Base-by-base conservation (phyloP, 805 yeast species). In the Candida sonorensis region DNA sequence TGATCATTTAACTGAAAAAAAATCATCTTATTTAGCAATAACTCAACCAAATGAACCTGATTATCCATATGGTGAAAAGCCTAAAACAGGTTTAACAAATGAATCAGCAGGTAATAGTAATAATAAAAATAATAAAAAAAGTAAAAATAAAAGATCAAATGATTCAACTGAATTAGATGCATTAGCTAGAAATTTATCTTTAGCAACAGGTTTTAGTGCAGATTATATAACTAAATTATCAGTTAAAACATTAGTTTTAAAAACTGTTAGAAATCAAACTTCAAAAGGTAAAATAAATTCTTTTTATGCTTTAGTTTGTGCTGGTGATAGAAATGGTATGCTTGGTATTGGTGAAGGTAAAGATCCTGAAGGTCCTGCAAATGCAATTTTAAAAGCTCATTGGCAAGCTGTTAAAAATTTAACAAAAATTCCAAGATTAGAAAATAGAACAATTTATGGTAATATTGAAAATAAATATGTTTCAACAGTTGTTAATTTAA, bases 271-370 rank as follows among this genome's bases (percentile, higher is more conserved):
- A 34, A 85, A 86, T 55, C 94, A 86, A 68, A 90, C 97, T 2
- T 77, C 86, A 24, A 84, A 85, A 66, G 97, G 97, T 56, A 87
- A 86, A 55, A 84, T 84, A 43, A 76, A 81, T 31, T 74, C 85
- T 24, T 80, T 76, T 56, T 90, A 83, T 59, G 81, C 87, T 0
- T 59, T 92, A 41, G 90, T 87, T 10, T 82, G 87, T 23, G 96
- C 83, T 11, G 98, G 98, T 29, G 95, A 92, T 59, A 72, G 78
- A 34, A 82, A 84, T 43, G 98, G 98, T 42, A 82, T 86, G 81
- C 68, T 92, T 38, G 97, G 97, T 23, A 66, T 88, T 30, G 98
- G 97, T 30, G 94, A 87, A 58, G 98, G 97, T 41, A 85, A 84
- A 53, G 90, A 92, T 40, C 68, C 86, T 45, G 78, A 74, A 35